Percentiles rank a stretch among this genome's conserved stretches.
These are phyloP conservation scores for Fusarium beomiforme DNA, from an alignment of 2,329 filamentous ascomycete genomes.

Conservation along the genomic window DNA sequence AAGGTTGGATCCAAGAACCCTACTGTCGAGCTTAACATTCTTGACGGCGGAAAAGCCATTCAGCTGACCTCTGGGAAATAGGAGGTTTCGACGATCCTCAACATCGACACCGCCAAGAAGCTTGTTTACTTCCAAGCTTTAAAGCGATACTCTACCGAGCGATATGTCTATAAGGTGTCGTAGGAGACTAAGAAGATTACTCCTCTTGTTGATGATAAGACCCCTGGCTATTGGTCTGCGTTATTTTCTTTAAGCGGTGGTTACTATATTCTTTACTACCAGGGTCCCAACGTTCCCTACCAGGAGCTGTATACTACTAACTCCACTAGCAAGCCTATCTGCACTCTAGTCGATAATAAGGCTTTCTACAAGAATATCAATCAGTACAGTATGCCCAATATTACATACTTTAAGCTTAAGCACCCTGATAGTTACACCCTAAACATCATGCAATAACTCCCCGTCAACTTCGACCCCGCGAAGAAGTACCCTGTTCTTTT, in stretches of 20 bases:
- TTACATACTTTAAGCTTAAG: constrained; percentile 69
- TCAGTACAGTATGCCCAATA: constrained; percentile 70
- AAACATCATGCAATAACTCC: constrained; percentile 73
- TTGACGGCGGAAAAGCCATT: constrained; percentile 64
- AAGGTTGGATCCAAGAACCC: constrained; percentile 76
- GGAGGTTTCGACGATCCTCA: constrained; percentile 69
- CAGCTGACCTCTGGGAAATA: constrained; percentile 71
- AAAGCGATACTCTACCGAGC: constrained; percentile 72
- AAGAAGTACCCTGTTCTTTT: constrained; percentile 75
- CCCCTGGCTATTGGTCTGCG: constrained; percentile 69
- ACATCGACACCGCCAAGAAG: constrained; percentile 65
- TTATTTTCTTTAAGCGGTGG: constrained; percentile 71
- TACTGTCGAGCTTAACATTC: constrained; percentile 67
- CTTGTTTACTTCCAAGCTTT: constrained; percentile 74
- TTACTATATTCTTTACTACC: constrained; percentile 74
- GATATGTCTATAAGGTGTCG: constrained; percentile 74
- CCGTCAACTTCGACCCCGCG: constrained; percentile 68
- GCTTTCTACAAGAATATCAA: constrained; percentile 64
- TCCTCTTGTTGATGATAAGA: constrained; percentile 68
- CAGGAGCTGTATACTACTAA: constrained; percentile 72
- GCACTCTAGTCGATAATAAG: constrained; percentile 70
- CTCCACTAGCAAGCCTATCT: constrained; percentile 61
- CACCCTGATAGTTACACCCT: constrained; percentile 70
- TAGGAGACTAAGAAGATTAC: constrained; percentile 64
- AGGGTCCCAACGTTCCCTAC: constrained; percentile 74